Evolutionary conservation across 768 basidiomycete genomes (phyloP).

Genomic region (Flagelloscypha sp.): DNA sequence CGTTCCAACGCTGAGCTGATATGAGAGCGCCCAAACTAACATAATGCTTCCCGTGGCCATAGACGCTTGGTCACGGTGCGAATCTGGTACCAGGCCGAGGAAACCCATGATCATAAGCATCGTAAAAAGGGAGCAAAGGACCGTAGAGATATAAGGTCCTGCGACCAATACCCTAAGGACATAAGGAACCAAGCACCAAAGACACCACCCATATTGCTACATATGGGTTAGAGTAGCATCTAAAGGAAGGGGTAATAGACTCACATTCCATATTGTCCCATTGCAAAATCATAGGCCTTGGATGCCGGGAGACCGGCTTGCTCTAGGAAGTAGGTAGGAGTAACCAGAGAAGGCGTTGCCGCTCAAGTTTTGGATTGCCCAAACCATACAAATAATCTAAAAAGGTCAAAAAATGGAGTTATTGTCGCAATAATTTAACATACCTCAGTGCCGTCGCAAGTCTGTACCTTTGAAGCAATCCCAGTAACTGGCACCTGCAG

Average conservation of each 20-base stretch:
- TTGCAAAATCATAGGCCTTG: slow-evolving; percentile 24
- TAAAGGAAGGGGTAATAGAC: too few relatives aligned
- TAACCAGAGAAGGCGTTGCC: slow-evolving; percentile 14
- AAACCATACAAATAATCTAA: slow-evolving; percentile 15
- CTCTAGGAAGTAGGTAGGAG: slow-evolving; percentile 25
- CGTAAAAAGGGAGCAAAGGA: slow-evolving; percentile 10
- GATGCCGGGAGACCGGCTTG: slow-evolving; percentile 21
- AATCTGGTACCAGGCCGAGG: slow-evolving; percentile 8
- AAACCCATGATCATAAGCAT: slow-evolving; percentile 12
- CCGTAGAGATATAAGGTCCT: slow-evolving; percentile 14
- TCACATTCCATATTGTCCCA: slow-evolving; percentile 14
- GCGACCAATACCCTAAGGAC: slow-evolving; percentile 5
- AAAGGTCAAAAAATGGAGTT: too few relatives aligned
- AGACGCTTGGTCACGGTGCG: slow-evolving; percentile 9
- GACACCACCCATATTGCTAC: slow-evolving; percentile 12
- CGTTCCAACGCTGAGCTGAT: slow-evolving; percentile 14
- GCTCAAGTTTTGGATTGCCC: slow-evolving; percentile 15
- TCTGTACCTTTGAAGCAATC: slow-evolving; percentile 23
- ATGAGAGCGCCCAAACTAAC: slow-evolving; percentile 14
- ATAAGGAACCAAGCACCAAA: slow-evolving; percentile 16
- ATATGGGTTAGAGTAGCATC: too few relatives aligned
- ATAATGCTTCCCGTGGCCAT: slow-evolving; percentile 13
- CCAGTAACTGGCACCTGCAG: slow-evolving; percentile 17
- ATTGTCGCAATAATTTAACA: neutral
- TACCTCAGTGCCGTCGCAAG: slow-evolving; percentile 14